These are phyloP conservation scores for Podaxis rugospora DNA, from an alignment of 768 basidiomycete species.

Conservation along the genomic window DNA sequence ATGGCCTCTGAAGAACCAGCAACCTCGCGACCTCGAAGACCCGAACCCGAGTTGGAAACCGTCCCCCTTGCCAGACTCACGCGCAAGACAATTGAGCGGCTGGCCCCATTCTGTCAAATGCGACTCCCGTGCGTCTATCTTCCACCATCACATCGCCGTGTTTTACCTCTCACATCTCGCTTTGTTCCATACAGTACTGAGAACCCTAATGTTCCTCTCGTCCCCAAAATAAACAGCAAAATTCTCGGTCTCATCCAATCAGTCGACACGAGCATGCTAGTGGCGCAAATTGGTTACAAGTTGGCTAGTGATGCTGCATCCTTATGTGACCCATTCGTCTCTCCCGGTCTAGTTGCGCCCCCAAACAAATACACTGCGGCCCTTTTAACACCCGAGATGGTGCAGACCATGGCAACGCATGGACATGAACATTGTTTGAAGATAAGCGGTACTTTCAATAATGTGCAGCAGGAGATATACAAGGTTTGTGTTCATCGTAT, in stretches of 20 bases:
- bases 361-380: background rate
- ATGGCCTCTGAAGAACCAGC: background rate
- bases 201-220: constrained; percentile 12
- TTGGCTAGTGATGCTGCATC: constrained; percentile 22
- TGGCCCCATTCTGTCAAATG: constrained; percentile 15
- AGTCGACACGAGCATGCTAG: constrained; percentile 27
- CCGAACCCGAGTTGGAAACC: constrained; percentile 5
- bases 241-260: constrained; percentile 22
- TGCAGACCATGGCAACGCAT: constrained; percentile 21
- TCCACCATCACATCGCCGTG: background rate
- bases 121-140: constrained; percentile 7
- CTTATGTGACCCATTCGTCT: constrained; percentile 18
- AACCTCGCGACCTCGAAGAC: background rate
- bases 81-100: constrained; percentile 10
- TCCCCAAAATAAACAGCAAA: constrained; percentile 24
- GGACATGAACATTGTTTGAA: constrained; percentile 24
- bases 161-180: background rate
- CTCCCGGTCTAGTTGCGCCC: background rate
- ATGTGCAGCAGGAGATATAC: constrained; percentile 32
- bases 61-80: constrained; percentile 9
- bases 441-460: constrained; percentile 23
- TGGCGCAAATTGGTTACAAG: constrained; percentile 23
- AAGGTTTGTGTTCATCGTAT: constrained; percentile 21
- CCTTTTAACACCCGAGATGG: constrained; percentile 17
- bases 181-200: background rate